Evolutionary conservation across 2,329 filamentous ascomycete genomes (phyloP).

Genomic region (Pseudogymnoascus sp.): DNA sequence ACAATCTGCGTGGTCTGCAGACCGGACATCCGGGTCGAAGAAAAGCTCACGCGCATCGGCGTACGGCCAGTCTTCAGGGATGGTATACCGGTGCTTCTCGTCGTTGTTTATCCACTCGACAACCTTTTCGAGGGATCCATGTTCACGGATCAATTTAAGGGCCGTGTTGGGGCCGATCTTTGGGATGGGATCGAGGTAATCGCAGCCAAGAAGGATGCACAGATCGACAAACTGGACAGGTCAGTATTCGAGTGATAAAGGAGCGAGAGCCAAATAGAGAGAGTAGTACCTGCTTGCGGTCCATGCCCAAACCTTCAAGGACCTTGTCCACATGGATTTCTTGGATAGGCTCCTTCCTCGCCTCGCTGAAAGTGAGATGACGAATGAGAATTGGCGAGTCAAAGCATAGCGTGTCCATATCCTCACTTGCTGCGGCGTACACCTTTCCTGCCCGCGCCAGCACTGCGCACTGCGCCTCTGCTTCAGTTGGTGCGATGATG

Average conservation of each 20-base stretch:
- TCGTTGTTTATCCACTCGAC: slow-evolving; percentile 72
- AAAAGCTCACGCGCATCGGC: slow-evolving; percentile 86
- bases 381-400: slow-evolving; percentile 82
- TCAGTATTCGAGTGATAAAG: not conserved
- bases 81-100: slow-evolving; percentile 66
- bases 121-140: slow-evolving; percentile 79
- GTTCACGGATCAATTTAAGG: slow-evolving; percentile 86
- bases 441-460: slow-evolving; percentile 88
- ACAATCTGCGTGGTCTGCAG: slow-evolving; percentile 75
- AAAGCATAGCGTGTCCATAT: slow-evolving; percentile 98
- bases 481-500: slow-evolving; percentile 91
- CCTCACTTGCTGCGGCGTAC: slow-evolving; percentile 91
- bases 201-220: slow-evolving; percentile 93
- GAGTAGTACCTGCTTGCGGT: slow-evolving; percentile 61
- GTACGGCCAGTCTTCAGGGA: slow-evolving; percentile 97
- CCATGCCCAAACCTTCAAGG: slow-evolving; percentile 80
- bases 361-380: slow-evolving; percentile 93
- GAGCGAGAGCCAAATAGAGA: not conserved
- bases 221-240: slow-evolving; percentile 78
- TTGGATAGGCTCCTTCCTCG: slow-evolving; percentile 93
- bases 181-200: slow-evolving; percentile 93
- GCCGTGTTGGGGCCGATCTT: slow-evolving; percentile 90
- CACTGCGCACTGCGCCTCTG: slow-evolving; percentile 90
- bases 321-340: slow-evolving; percentile 86
- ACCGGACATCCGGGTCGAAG: slow-evolving; percentile 78